Conservation (phyloP, 2,329 filamentous ascomycete genomes). For the Neoscytalidium dimidiatum region DNA sequence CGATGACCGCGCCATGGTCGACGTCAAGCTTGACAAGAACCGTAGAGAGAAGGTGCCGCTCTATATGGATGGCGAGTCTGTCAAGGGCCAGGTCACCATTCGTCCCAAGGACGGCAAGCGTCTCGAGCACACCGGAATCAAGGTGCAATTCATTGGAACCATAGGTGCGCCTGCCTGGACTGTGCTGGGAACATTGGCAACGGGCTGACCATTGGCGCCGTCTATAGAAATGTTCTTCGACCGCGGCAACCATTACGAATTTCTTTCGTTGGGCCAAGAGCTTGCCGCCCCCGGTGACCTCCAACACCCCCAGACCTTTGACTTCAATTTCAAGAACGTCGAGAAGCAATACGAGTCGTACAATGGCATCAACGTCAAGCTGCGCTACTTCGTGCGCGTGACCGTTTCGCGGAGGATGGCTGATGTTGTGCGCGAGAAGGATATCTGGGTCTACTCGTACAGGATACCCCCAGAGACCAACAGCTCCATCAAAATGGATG, state of each 20-base stretch:
- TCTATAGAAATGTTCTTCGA: constrained; percentile 97
- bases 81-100: constrained; percentile 93
- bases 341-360: constrained; percentile 99
- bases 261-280: constrained; percentile 94
- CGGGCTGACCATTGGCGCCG: constrained; percentile 15
- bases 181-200: background rate
- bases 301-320: constrained; percentile 96
- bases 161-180: constrained; percentile 64
- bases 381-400: constrained; percentile 96
- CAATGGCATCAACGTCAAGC: constrained; percentile 98
- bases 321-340: constrained; percentile 99
- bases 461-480: constrained; percentile 97
- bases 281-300: constrained; percentile 95
- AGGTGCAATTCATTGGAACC: constrained; percentile 98
- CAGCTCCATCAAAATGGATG: constrained; percentile 99
- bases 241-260: constrained; percentile 98
- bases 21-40: constrained; percentile 98
- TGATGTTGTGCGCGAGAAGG: constrained; percentile 97
- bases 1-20: constrained; percentile 92
- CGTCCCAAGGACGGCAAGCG: constrained; percentile 97
- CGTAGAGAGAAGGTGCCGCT: constrained; percentile 93
- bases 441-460: constrained; percentile 99
- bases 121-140: constrained; percentile 97
- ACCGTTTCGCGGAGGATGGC: constrained; percentile 97
- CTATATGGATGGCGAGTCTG: constrained; percentile 97